These are phyloP conservation scores for Brassica incana DNA, from an alignment of 345 rosid genomes.

Conservation along the genomic window DNA sequence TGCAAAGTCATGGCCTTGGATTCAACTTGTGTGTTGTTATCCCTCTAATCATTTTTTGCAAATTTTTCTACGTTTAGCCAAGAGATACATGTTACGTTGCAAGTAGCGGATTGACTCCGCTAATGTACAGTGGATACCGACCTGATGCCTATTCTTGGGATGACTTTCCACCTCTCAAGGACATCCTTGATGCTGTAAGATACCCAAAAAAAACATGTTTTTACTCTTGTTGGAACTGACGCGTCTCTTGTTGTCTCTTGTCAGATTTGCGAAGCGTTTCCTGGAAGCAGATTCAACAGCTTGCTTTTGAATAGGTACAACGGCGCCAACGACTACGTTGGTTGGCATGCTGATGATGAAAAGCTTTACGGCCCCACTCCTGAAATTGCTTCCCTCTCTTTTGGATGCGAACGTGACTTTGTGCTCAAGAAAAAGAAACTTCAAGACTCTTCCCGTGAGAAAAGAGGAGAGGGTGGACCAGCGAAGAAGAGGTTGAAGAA, in stretches of 20 bases:
- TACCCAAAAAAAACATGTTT: not conserved
- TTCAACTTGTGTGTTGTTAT: not conserved
- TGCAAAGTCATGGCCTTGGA: not conserved
- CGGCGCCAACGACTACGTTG: conserved; percentile 71
- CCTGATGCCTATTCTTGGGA: conserved; percentile 79
- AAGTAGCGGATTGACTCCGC: conserved; percentile 56
- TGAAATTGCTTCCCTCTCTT: conserved; percentile 78
- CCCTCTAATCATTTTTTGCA: conserved; percentile 17
- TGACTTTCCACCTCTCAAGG: conserved; percentile 79
- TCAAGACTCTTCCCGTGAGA: conserved; percentile 43
- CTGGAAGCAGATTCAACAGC: conserved; percentile 84
- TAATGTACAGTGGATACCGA: conserved; percentile 68
- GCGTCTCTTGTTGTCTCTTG: conserved; percentile 23
- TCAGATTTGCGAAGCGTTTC: conserved; percentile 69
- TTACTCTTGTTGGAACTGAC: not conserved
- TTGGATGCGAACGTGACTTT: conserved; percentile 90
- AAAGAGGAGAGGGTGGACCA: conserved; percentile 49
- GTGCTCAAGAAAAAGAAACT: conserved; percentile 68
- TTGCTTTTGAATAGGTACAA: conserved; percentile 75
- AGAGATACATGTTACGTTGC: conserved; percentile 86
- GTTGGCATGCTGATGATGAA: conserved; percentile 96
- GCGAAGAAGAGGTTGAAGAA: conserved; percentile 54
- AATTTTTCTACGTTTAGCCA: conserved; percentile 46
- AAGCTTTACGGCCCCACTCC: conserved; percentile 69
- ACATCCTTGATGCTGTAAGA: conserved; percentile 66